Evolutionary conservation across 2,329 filamentous ascomycete species (phyloP).

Genomic region (Fusarium solani-melongenae): DNA sequence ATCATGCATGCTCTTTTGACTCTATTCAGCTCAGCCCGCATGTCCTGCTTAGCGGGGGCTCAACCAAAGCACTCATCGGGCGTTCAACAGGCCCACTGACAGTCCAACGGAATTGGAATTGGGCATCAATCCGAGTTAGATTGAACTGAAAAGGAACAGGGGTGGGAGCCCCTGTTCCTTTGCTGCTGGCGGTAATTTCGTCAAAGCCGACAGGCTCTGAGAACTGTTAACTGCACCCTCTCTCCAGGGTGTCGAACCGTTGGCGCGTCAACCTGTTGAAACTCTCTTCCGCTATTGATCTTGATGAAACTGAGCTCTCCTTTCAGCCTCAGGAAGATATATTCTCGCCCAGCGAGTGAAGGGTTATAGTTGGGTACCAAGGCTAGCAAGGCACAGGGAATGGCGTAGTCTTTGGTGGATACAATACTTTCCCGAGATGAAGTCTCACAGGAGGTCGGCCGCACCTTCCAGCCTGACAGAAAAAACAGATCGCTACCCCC

Average conservation of each 20-base stretch:
- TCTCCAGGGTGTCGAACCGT: not conserved
- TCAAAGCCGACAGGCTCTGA: not conserved
- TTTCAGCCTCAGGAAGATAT: no score
- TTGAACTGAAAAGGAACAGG: not conserved
- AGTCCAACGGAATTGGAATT: not conserved
- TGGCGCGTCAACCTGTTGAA: not conserved
- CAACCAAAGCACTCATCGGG: not conserved
- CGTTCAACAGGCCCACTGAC: not conserved
- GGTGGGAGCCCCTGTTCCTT: no score
- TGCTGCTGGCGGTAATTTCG: not conserved
- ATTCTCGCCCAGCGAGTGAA: no score
- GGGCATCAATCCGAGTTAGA: not conserved
- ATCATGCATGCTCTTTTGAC: not conserved
- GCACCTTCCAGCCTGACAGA: not conserved
- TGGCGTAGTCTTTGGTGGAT: no score
- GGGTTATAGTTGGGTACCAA: no score
- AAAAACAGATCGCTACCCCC: not conserved
- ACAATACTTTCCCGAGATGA: no score
- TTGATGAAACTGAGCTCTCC: not conserved
- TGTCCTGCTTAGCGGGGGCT: not conserved
- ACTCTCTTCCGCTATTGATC: not conserved
- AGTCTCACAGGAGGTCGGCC: not conserved
- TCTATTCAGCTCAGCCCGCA: not conserved
- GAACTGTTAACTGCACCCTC: not conserved
- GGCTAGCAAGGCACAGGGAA: no score